Conservation (phyloP, 139 green algal genomes). For the Dunaliella primolecta region DNA sequence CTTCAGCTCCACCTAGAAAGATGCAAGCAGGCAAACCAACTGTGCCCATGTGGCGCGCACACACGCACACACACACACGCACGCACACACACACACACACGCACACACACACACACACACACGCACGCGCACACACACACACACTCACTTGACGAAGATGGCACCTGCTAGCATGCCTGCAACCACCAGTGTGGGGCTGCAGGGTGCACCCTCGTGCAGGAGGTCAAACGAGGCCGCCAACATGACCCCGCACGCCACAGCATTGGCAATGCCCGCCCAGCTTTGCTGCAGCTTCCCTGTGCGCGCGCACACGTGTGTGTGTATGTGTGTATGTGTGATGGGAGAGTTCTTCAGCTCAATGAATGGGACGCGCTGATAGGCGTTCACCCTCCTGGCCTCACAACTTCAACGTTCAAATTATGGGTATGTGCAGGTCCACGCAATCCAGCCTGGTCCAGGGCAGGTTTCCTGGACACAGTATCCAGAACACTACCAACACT, state of each 20-base stretch:
- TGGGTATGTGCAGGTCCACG: too few relatives aligned
- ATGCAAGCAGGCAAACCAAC: too few relatives aligned
- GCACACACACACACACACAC: background rate
- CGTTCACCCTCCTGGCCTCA: too few relatives aligned
- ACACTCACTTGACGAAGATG: conserved; percentile 64
- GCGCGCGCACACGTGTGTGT: background rate
- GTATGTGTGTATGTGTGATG: background rate
- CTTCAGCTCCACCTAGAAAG: too few relatives aligned
- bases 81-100: background rate
- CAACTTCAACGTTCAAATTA: too few relatives aligned
- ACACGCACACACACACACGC: background rate
- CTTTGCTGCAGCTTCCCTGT: conserved; percentile 31
- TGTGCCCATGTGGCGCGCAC: too few relatives aligned
- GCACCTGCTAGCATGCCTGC: conserved; percentile 71
- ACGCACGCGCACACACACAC: too few relatives aligned
- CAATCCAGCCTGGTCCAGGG: too few relatives aligned
- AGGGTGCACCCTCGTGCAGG: conserved; percentile 80
- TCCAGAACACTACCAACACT: too few relatives aligned
- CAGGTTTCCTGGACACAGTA: too few relatives aligned
- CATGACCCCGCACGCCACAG: conserved; percentile 95
- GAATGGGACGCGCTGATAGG: too few relatives aligned
- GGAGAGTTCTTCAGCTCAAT: too few relatives aligned
- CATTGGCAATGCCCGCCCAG: conserved; percentile 79
- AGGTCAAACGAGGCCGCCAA: conserved; percentile 93
- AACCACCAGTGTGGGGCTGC: conserved; percentile 61